Percentiles rank a stretch among this genome's conserved stretches.
phyloP scores from a whole-genome alignment of 2,329 filamentous ascomycete species.

The Fusarium vanettenii region DNA sequence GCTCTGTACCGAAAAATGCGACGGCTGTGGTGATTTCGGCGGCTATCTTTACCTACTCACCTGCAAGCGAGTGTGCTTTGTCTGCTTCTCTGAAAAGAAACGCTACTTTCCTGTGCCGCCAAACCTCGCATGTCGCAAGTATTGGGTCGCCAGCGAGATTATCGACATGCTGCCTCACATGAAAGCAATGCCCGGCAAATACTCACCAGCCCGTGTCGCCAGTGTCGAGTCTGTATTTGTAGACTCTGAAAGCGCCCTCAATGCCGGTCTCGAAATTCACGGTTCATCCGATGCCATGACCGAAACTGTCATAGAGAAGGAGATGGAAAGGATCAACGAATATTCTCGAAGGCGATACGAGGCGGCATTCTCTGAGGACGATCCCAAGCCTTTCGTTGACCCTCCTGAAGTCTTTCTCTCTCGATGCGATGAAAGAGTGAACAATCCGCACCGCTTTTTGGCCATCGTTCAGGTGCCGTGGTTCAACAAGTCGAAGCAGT shows the following conservation, averaged over 20 bases:
- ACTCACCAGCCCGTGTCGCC: neutral
- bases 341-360: neutral
- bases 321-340: neutral
- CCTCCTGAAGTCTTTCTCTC: neutral
- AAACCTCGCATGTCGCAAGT: neutral
- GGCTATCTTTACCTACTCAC: conserved; percentile 19
- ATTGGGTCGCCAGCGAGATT: neutral
- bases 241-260: neutral
- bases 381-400: neutral
- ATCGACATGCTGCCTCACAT: neutral
- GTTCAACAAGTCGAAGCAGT: neutral
- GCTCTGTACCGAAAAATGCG: neutral
- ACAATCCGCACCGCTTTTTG: conserved; percentile 5
- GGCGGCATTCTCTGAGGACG: neutral
- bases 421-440: neutral
- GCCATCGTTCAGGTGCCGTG: conserved; percentile 3
- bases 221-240: neutral
- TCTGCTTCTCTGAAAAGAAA: conserved; percentile 3
- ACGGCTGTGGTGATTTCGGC: conserved; percentile 12
- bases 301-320: neutral
- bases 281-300: neutral
- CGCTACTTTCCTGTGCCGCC: neutral
- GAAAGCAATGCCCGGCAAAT: neutral
- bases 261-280: neutral
- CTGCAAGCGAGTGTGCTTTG: conserved; percentile 7